Evolutionary conservation across 352 stramenopile genomes (phyloP).

Genomic region (Achlya hypogyna): DNA sequence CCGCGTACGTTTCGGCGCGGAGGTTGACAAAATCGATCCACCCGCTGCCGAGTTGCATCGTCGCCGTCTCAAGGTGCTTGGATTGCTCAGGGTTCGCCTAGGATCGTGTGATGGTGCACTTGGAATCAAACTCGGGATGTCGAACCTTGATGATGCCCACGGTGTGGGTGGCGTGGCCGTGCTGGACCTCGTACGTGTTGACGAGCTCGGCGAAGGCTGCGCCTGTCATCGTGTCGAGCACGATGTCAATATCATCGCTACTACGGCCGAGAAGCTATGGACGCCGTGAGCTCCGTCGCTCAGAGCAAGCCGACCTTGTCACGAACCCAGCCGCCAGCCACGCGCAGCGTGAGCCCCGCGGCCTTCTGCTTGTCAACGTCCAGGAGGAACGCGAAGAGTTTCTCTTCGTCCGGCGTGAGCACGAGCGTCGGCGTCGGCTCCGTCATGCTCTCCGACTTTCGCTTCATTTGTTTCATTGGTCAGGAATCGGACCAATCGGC

Average conservation of each 20-base stretch:
- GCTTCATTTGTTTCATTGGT: no score
- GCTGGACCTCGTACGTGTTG: slow-evolving; percentile 48
- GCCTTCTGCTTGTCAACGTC: slow-evolving; percentile 46
- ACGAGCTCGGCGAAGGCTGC: slow-evolving; percentile 86
- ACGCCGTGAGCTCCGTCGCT: not conserved
- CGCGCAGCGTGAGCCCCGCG: slow-evolving; percentile 77
- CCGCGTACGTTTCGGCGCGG: slow-evolving; percentile 91
- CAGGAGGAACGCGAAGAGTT: slow-evolving; percentile 57
- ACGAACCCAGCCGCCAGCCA: slow-evolving; percentile 98
- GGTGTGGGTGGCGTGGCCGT: slow-evolving; percentile 36
- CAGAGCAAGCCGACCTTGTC: slow-evolving; percentile 69
- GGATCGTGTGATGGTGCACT: not conserved
- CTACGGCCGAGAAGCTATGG: slow-evolving; percentile 58
- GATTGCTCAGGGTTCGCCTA: slow-evolving; percentile 86
- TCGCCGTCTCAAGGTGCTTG: slow-evolving; percentile 98
- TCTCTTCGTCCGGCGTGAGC: slow-evolving; percentile 38
- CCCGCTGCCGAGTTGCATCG: slow-evolving; percentile 87
- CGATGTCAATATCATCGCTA: slow-evolving; percentile 96
- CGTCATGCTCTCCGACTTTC: not conserved
- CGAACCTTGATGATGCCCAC: slow-evolving; percentile 56
- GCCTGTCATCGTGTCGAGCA: slow-evolving; percentile 93
- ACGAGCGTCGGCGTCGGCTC: slow-evolving; percentile 21
- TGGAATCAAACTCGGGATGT: no score
- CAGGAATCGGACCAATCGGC: no score
- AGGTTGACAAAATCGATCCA: slow-evolving; percentile 99